A percentile compares a stretch with the other conserved stretches of the same genome.
These are phyloP conservation scores for Pleomassaria siparia DNA, from an alignment of 2,329 filamentous ascomycete species.

Conservation along the genomic window DNA sequence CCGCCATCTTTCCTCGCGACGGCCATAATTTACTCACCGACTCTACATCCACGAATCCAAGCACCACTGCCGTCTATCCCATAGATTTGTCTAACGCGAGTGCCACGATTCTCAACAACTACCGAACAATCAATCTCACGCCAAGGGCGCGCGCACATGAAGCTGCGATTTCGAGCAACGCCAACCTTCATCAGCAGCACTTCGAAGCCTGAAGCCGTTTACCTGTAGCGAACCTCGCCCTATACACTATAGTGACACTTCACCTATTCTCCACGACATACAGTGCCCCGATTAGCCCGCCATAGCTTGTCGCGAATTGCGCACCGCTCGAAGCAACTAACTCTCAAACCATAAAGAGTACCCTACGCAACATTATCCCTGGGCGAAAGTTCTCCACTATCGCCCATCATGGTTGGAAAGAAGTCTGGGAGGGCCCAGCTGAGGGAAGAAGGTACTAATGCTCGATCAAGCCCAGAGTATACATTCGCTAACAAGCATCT, in stretches of 20 bases:
- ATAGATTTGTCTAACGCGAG: background rate
- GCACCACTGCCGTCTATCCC: background rate
- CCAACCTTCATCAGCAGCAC: background rate
- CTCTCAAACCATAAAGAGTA: background rate
- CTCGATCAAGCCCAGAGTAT: background rate
- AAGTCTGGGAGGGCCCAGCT: slow-evolving; percentile 65
- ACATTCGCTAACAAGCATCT: slow-evolving; percentile 14
- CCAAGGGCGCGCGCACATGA: background rate
- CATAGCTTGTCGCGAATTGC: no score
- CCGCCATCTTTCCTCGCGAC: background rate
- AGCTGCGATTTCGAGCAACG: background rate
- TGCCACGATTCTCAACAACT: background rate
- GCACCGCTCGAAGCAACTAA: background rate
- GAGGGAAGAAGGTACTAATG: slow-evolving; percentile 57
- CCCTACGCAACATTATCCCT: background rate
- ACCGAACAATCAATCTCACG: background rate
- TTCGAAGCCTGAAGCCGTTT: background rate
- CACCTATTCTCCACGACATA: no score
- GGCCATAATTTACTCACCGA: background rate
- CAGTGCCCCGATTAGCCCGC: no score
- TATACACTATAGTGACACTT: no score
- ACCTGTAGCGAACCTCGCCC: background rate
- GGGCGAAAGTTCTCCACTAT: background rate
- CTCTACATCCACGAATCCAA: background rate
- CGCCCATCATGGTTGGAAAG: slow-evolving; percentile 62